Conservation (phyloP, 2,329 filamentous ascomycete species). For the Huntiella savannae region DNA sequence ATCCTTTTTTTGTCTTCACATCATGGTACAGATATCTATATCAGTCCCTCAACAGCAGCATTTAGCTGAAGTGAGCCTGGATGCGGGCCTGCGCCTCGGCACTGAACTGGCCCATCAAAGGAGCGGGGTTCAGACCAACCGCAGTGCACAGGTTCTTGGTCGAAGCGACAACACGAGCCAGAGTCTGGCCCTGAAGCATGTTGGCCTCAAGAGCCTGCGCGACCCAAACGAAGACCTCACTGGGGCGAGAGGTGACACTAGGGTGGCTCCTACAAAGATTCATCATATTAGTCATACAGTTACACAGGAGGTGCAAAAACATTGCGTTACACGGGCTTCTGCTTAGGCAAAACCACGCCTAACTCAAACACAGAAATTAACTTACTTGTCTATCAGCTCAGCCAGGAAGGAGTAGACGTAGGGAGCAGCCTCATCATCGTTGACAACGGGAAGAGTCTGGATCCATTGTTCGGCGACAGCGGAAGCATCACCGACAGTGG, state of each 20-base stretch:
- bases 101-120: constrained; percentile 55
- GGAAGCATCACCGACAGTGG: constrained; percentile 56
- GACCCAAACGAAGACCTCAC: constrained; percentile 68
- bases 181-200: constrained; percentile 70
- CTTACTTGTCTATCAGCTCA: constrained; percentile 86
- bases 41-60: not conserved
- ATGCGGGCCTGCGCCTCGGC: constrained; percentile 67
- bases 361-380: not conserved
- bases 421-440: constrained; percentile 92
- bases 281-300: not conserved
- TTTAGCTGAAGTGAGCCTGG: constrained; percentile 55
- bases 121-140: constrained; percentile 56
- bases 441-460: constrained; percentile 73
- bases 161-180: constrained; percentile 53
- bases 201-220: constrained; percentile 80
- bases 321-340: not conserved
- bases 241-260: constrained; percentile 55
- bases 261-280: constrained; percentile 53
- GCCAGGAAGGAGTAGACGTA: constrained; percentile 88
- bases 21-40: not conserved
- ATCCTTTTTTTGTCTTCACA: not conserved
- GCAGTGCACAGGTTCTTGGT: constrained; percentile 60
- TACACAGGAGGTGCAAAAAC: not conserved
- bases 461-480: constrained; percentile 72
- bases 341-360: not conserved